phyloP scores from a whole-genome alignment of 75 land plant genomes.

The Picea sitchensis region DNA sequence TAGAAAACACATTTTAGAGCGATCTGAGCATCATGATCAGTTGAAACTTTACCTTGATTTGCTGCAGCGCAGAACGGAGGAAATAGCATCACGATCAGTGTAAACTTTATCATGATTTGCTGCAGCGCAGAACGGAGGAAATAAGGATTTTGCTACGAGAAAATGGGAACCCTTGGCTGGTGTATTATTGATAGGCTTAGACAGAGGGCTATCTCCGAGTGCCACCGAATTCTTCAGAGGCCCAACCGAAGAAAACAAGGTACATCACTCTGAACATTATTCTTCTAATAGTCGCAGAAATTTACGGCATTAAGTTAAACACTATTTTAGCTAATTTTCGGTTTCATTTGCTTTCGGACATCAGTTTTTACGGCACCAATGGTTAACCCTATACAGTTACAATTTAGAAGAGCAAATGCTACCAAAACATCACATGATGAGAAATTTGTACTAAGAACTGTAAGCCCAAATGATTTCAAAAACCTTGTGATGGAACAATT shows the following conservation, averaged over 20 bases:
- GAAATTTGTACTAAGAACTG: not conserved
- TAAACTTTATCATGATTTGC: too few species aligned
- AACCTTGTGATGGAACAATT: not conserved
- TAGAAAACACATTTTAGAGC: too few species aligned
- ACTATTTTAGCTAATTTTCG: too few species aligned
- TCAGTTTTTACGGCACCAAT: not conserved
- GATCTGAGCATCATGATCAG: too few species aligned
- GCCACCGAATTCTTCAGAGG: not conserved
- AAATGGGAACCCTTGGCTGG: not conserved
- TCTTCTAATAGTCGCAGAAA: not conserved
- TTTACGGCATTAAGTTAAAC: not conserved
- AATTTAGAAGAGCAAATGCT: not conserved
- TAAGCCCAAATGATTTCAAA: not conserved
- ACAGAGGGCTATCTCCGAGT: too few species aligned
- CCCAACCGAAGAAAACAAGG: not conserved
- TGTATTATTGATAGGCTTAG: not conserved
- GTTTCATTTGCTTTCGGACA: not conserved
- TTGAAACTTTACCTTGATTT: too few species aligned
- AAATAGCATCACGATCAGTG: too few species aligned
- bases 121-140: too few species aligned
- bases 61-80: too few species aligned
- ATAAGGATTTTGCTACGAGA: too few species aligned
- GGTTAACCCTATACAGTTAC: not conserved
- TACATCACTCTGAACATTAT: not conserved
- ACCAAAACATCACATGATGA: not conserved